Percentiles rank a stretch among this genome's conserved stretches.
Evolutionary conservation across 2,329 filamentous ascomycete species (phyloP).

Genomic region (Dendrostoma leiphaemia): DNA sequence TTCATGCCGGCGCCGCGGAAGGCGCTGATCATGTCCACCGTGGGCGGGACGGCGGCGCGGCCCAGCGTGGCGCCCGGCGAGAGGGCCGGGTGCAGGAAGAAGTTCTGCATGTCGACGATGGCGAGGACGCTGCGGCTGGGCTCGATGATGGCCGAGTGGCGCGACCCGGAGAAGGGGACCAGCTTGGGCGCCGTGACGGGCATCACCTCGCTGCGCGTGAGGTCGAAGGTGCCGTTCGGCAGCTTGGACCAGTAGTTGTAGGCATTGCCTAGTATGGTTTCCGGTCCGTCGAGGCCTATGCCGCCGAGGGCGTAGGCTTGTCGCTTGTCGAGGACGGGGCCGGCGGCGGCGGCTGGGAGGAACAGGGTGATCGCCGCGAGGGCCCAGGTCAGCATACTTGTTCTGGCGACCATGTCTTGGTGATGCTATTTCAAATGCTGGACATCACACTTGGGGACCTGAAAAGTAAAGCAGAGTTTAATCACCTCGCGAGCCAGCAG

Average conservation of each 20-base stretch:
- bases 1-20: conserved; percentile 26
- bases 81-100: conserved; percentile 28
- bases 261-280: conserved; percentile 26
- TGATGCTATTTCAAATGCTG: too few species aligned
- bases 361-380: too few species aligned
- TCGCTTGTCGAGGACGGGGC: not conserved
- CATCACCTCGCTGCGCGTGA: conserved; percentile 28
- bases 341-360: not conserved
- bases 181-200: conserved; percentile 27
- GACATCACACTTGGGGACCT: too few species aligned
- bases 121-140: conserved; percentile 24
- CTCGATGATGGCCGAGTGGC: conserved; percentile 26
- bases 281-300: conserved; percentile 10
- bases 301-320: conserved; percentile 15
- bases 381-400: too few species aligned
- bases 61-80: conserved; percentile 25
- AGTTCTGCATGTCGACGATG: conserved; percentile 31
- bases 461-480: too few species aligned
- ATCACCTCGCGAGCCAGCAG: too few species aligned
- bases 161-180: conserved; percentile 26
- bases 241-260: conserved; percentile 31
- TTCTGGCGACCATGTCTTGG: too few species aligned
- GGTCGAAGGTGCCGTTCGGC: conserved; percentile 27
- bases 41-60: conserved; percentile 25
- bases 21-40: conserved; percentile 28